phyloP scores from a whole-genome alignment of 768 basidiomycete species.

The Lactifluus echinatus region DNA sequence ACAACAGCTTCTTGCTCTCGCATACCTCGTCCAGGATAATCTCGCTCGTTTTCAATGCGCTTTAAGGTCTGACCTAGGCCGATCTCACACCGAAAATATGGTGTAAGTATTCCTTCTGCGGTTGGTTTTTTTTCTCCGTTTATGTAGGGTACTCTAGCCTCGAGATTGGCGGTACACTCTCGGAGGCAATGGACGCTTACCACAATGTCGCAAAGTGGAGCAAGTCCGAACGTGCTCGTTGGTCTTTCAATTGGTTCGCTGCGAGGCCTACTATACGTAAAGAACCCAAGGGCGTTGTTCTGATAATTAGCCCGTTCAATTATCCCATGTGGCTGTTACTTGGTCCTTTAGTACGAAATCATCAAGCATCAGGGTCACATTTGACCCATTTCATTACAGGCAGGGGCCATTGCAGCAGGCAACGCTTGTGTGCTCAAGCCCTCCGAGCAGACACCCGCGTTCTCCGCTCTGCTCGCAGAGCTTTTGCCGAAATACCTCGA shows the following conservation, averaged over 20 bases:
- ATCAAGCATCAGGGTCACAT: neutral
- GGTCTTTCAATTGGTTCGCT: slow-evolving; percentile 45
- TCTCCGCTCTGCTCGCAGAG: slow-evolving; percentile 25
- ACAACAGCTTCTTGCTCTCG: slow-evolving; percentile 67
- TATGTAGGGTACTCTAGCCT: slow-evolving; percentile 34
- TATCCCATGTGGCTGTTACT: slow-evolving; percentile 58
- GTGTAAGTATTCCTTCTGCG: slow-evolving; percentile 31
- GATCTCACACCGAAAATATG: slow-evolving; percentile 49
- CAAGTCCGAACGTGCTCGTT: slow-evolving; percentile 48
- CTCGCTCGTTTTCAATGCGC: slow-evolving; percentile 48
- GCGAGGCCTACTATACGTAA: slow-evolving; percentile 61
- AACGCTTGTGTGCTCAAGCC: slow-evolving; percentile 30
- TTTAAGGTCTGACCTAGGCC: slow-evolving; percentile 51
- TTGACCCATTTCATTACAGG: neutral
- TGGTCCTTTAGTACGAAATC: slow-evolving; percentile 43
- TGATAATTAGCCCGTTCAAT: slow-evolving; percentile 70
- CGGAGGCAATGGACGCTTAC: slow-evolving; percentile 46
- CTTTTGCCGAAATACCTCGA: slow-evolving; percentile 30
- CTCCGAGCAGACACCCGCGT: slow-evolving; percentile 29
- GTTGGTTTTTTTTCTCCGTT: neutral
- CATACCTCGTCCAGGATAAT: slow-evolving; percentile 70
- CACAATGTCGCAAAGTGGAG: slow-evolving; percentile 68
- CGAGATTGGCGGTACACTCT: slow-evolving; percentile 48
- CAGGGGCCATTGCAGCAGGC: slow-evolving; percentile 34
- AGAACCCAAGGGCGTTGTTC: slow-evolving; percentile 67